A percentile compares a stretch with the other conserved stretches of the same genome.
Evolutionary conservation across 192 early-diverging fungal genomes (phyloP).

Genomic region (Backusella macrospora): DNA sequence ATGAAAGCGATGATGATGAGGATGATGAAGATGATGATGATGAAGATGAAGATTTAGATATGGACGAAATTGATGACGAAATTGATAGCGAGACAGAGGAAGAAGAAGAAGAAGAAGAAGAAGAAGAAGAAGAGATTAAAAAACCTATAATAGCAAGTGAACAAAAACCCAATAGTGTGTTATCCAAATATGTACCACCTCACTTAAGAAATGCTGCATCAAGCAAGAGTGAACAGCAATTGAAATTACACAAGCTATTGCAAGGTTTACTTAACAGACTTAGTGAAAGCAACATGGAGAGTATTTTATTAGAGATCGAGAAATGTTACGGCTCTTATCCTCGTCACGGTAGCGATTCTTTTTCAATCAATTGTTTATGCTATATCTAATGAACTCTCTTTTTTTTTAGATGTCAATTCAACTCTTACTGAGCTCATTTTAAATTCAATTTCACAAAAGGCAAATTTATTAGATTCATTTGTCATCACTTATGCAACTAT

Average conservation of each 20-base stretch:
- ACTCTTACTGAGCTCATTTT: constrained; percentile 80
- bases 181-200: constrained; percentile 86
- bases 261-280: constrained; percentile 91
- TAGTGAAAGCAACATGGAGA: constrained; percentile 91
- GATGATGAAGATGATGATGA: constrained; percentile 1
- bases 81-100: constrained; percentile 26
- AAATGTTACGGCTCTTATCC: constrained; percentile 66
- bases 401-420: constrained; percentile 76
- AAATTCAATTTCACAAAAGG: constrained; percentile 75
- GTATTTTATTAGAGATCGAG: constrained; percentile 81
- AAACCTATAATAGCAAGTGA: constrained; percentile 8
- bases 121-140: not conserved
- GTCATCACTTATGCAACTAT: constrained; percentile 88
- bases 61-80: constrained; percentile 32
- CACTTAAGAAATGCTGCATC: constrained; percentile 68
- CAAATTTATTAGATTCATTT: constrained; percentile 91
- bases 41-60: constrained; percentile 20
- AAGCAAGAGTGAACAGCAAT: constrained; percentile 68
- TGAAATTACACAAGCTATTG: constrained; percentile 75
- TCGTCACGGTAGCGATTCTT: constrained; percentile 32
- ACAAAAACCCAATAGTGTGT: not conserved
- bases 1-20: not conserved
- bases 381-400: not conserved
- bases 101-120: constrained; percentile 26
- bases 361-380: not conserved